Evolutionary conservation across 371 early-diverging fungal species (phyloP).

Genomic region (Mucor plumbeus): DNA sequence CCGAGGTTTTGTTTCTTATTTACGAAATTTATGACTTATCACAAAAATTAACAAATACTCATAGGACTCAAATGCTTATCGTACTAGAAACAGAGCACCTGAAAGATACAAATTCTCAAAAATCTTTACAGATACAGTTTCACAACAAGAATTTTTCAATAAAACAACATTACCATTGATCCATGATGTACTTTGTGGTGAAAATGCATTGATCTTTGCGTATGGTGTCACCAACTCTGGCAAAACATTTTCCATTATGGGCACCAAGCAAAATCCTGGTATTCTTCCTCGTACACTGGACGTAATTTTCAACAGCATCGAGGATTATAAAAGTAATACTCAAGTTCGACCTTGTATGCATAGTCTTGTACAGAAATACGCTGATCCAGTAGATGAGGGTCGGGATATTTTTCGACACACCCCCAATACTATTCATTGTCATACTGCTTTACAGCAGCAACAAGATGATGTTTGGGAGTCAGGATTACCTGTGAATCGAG

Average conservation of each 20-base stretch:
- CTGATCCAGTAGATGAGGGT: conserved; percentile 38
- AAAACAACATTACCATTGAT: conserved; percentile 65
- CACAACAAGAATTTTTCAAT: conserved; percentile 64
- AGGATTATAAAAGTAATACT: conserved; percentile 36
- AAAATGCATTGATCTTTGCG: conserved; percentile 71
- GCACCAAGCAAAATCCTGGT: conserved; percentile 58
- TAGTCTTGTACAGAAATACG: conserved; percentile 43
- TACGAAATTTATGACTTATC: neutral
- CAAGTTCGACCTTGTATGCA: conserved; percentile 53
- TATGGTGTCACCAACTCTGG: conserved; percentile 87
- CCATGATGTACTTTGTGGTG: conserved; percentile 56
- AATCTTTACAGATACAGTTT: conserved; percentile 56
- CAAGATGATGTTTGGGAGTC: conserved; percentile 7
- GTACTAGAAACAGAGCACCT: conserved; percentile 51
- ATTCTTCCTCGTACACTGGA: conserved; percentile 67
- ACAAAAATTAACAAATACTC: neutral
- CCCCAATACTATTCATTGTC: neutral
- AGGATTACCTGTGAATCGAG: neutral
- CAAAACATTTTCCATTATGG: conserved; percentile 79
- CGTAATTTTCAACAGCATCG: conserved; percentile 60
- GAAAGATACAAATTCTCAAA: conserved; percentile 70
- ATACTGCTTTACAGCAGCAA: neutral
- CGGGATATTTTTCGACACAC: conserved; percentile 24
- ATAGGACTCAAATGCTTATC: conserved; percentile 44
- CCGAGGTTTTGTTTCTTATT: conserved; percentile 29